Evolutionary conservation across 2,329 filamentous ascomycete species (phyloP).

Genomic region (Neofusicoccum laricinum): DNA sequence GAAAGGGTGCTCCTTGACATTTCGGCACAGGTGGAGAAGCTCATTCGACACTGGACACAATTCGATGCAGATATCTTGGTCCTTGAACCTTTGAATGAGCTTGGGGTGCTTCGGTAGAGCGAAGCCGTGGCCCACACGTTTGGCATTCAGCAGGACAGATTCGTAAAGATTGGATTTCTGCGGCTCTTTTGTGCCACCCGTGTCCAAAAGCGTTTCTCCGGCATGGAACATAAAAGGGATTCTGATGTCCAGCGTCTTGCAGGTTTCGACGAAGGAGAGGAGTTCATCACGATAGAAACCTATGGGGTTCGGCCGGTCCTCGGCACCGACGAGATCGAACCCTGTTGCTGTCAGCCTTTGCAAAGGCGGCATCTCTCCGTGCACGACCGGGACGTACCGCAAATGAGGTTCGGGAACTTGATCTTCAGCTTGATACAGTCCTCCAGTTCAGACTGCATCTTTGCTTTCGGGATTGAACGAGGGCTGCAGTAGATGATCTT

Average conservation of each 20-base stretch:
- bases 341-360: constrained; percentile 39
- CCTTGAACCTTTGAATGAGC: constrained; percentile 64
- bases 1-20: constrained; percentile 63
- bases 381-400: constrained; percentile 47
- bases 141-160: constrained; percentile 62
- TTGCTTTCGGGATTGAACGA: constrained; percentile 51
- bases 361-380: background rate
- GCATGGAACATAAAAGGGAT: constrained; percentile 77
- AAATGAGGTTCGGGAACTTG: constrained; percentile 58
- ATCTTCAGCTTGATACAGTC: constrained; percentile 63
- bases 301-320: constrained; percentile 61
- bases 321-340: constrained; percentile 66
- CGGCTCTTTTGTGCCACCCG: constrained; percentile 59
- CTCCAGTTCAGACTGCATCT: constrained; percentile 53
- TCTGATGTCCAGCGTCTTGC: constrained; percentile 46
- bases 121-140: constrained; percentile 73
- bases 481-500: constrained; percentile 73
- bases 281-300: constrained; percentile 59
- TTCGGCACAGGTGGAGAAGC: constrained; percentile 65
- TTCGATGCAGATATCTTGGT: constrained; percentile 63
- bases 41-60: constrained; percentile 77
- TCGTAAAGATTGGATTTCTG: constrained; percentile 63
- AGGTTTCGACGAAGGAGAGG: constrained; percentile 54
- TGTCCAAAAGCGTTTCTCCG: constrained; percentile 66
- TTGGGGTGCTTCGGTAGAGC: constrained; percentile 64